Conservation (phyloP, 1,139 yeast genomes). For the Suhomyces yuchorum region DNA sequence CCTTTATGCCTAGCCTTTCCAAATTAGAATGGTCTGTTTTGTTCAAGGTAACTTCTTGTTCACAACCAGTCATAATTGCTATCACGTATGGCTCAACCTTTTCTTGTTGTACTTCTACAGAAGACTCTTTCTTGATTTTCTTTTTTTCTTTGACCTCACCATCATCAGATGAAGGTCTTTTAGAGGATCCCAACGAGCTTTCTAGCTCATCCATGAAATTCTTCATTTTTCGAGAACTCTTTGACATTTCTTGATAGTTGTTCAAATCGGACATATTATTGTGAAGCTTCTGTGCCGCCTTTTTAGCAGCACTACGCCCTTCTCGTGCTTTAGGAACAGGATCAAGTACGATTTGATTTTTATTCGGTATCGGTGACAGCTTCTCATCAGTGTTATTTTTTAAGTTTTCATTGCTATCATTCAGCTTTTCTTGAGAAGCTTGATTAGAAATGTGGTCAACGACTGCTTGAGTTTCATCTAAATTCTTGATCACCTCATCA, state of each 20-base stretch:
- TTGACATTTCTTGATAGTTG: conserved; percentile 52
- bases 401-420: neutral
- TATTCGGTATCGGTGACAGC: neutral
- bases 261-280: conserved; percentile 68
- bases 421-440: neutral
- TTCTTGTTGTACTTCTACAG: conserved; percentile 2
- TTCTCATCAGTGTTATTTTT: neutral
- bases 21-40: conserved; percentile 36
- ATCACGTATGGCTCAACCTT: conserved; percentile 22
- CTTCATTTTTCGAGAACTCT: conserved; percentile 44
- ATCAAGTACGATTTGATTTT: neutral
- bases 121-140: conserved; percentile 6
- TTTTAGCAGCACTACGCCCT: conserved; percentile 59
- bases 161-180: conserved; percentile 8
- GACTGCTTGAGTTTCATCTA: conserved; percentile 25
- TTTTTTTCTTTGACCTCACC: conserved; percentile 3
- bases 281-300: conserved; percentile 69
- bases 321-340: conserved; percentile 13
- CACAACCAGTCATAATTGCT: conserved; percentile 69
- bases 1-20: conserved; percentile 40
- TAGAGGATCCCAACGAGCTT: conserved; percentile 5
- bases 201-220: conserved; percentile 40
- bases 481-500: conserved; percentile 39
- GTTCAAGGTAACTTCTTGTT: conserved; percentile 41
- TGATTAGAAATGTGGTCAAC: neutral